Evolutionary conservation across 768 basidiomycete species (phyloP), one percentile per base, ranked within the genome.

Genomic region (Boletus edulis): DNA sequence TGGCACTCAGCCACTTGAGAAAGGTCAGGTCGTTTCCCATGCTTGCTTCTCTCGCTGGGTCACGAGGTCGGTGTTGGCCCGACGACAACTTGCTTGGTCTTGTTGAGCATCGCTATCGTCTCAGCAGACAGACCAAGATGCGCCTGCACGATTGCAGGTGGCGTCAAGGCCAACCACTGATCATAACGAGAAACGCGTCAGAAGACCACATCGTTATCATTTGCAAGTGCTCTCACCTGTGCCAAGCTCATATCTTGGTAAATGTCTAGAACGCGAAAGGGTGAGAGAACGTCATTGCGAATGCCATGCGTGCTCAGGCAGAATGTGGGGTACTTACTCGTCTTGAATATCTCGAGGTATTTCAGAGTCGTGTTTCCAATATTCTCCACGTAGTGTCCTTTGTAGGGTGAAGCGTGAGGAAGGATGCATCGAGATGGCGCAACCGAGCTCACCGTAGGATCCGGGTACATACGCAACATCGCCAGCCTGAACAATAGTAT

Each of bases 321-420:
- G 12, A 13, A 9, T 7, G 20, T 8, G 12, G 20, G 27, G n/a
- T 31, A 56, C 56, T 56, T 60, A 71, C 74, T 67, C 2, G 79
- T 67, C 31, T 73, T 76, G 66, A 80, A 79, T 40, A 81, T 75
- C 59, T 81, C 79, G 37, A 81, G 69, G 62, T 73, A 81, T 55
- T 64, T 72, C 20, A 82, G 62, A 4, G 80, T 78, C 13, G 74
- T 74, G 54, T 81, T 79, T 32, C 81, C 78, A 8, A 70, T 78
- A 54, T 82, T 82, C 63, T 83, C 82, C 7, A 83, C 75, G 45
- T 81, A 82, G 55, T 82, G 81, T 4, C 79, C 77, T 77, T 41
- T 29, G 1, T 3, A 35, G 20, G 18, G 8, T 55, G 10, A 14
- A 45, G 46, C 18, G 2, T 35, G 34, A 35, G 34, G 6, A 35